Evolutionary conservation across 2,329 filamentous ascomycete species (phyloP).

Genomic region (Periconia macrospinosa): DNA sequence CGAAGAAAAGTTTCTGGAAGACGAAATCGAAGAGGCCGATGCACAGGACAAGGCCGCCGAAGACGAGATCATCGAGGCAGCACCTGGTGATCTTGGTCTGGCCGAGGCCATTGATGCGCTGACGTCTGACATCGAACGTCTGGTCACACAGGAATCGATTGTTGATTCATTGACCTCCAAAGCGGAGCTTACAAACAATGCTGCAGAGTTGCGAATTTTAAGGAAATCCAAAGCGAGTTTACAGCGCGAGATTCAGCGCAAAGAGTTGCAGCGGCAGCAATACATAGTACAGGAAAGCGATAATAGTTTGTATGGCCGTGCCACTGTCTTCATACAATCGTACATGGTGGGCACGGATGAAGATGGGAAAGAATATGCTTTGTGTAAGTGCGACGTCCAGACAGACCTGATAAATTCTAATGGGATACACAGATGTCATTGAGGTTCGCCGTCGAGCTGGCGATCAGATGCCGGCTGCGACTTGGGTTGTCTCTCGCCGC

Average conservation of each 20-base stretch:
- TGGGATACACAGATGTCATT: conserved; percentile 64
- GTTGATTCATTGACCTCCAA: conserved; percentile 90
- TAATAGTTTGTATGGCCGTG: conserved; percentile 92
- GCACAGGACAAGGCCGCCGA: conserved; percentile 63
- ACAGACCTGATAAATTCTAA: conserved; percentile 3
- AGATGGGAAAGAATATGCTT: conserved; percentile 88
- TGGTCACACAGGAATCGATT: conserved; percentile 84
- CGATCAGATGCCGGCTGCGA: conserved; percentile 94
- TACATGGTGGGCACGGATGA: conserved; percentile 91
- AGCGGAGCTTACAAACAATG: conserved; percentile 96
- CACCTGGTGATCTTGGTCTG: conserved; percentile 88
- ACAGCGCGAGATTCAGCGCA: conserved; percentile 86
- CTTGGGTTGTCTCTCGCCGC: conserved; percentile 87
- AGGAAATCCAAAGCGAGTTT: conserved; percentile 93
- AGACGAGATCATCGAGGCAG: conserved; percentile 90
- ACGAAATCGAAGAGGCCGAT: conserved; percentile 77
- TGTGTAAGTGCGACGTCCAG: conserved; percentile 59
- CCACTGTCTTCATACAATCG: conserved; percentile 85
- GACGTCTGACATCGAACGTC: conserved; percentile 87
- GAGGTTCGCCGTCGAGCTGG: conserved; percentile 89
- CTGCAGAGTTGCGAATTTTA: conserved; percentile 86
- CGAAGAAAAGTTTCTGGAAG: conserved; percentile 81
- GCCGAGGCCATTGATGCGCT: conserved; percentile 89
- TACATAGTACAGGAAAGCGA: conserved; percentile 98
- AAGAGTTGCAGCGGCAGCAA: conserved; percentile 94